Percentiles rank a stretch among this genome's conserved stretches.
phyloP scores from a whole-genome alignment of 352 stramenopile species.

The Pythium oligandrum region DNA sequence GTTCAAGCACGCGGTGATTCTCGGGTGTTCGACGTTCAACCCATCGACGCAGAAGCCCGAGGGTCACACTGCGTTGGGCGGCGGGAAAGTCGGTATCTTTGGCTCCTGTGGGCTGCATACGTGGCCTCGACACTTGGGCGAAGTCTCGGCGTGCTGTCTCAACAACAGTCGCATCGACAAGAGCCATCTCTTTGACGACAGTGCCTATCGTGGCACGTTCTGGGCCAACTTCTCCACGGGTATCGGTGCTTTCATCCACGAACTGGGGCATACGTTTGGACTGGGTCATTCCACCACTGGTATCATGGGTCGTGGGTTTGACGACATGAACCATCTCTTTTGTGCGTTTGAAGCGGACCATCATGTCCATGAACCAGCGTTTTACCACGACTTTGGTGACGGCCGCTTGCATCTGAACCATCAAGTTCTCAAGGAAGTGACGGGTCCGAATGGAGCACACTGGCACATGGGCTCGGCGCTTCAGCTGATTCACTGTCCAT shows the following conservation, averaged over 20 bases:
- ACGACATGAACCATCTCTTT: slow-evolving; percentile 66
- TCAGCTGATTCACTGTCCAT: slow-evolving; percentile 41
- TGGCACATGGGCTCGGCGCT: slow-evolving; percentile 55
- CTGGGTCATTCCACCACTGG: slow-evolving; percentile 49
- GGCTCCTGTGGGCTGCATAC: slow-evolving; percentile 61
- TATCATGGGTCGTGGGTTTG: slow-evolving; percentile 70
- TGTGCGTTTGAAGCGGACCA: slow-evolving; percentile 27
- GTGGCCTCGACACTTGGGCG: slow-evolving; percentile 43
- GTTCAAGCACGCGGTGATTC: slow-evolving; percentile 69
- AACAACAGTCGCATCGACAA: slow-evolving; percentile 56
- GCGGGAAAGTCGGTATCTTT: slow-evolving; percentile 55
- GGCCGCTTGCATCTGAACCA: slow-evolving; percentile 33
- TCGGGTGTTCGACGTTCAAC: slow-evolving; percentile 66
- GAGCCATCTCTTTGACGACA: slow-evolving; percentile 48
- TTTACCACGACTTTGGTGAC: slow-evolving; percentile 14
- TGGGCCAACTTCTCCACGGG: slow-evolving; percentile 66
- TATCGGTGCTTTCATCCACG: slow-evolving; percentile 60
- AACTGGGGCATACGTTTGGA: slow-evolving; percentile 57
- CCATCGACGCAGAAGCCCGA: slow-evolving; percentile 36
- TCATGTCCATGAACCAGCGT: slow-evolving; percentile 18
- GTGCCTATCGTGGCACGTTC: slow-evolving; percentile 44
- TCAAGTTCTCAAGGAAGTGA: slow-evolving; percentile 27
- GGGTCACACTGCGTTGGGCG: slow-evolving; percentile 55
- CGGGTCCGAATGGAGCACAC: slow-evolving; percentile 27
- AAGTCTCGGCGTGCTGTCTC: slow-evolving; percentile 46